Percentiles rank a stretch among this genome's conserved stretches.
Conservation (phyloP, 2,329 filamentous ascomycete species). For the Aspergillus flavus region DNA sequence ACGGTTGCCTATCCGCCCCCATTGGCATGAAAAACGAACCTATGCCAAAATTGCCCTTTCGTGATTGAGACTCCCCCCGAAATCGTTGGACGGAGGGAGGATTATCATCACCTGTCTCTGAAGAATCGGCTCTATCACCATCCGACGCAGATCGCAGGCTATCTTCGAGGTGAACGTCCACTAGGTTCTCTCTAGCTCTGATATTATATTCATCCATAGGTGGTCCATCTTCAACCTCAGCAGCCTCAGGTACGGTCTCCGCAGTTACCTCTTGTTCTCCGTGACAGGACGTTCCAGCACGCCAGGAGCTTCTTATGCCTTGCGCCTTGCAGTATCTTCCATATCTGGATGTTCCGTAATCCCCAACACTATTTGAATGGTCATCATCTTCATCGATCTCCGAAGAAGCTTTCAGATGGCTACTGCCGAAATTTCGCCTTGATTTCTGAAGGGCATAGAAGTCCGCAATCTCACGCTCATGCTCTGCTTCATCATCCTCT, state of each 20-base stretch:
- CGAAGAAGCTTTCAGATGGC: slow-evolving; percentile 80
- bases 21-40: slow-evolving; percentile 50
- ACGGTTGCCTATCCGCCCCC: slow-evolving; percentile 55
- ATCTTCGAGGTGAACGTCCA: slow-evolving; percentile 81
- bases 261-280: slow-evolving; percentile 42
- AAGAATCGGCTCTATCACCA: slow-evolving; percentile 44
- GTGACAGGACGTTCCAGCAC: slow-evolving; percentile 47
- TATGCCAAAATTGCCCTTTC: slow-evolving; percentile 38
- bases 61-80: slow-evolving; percentile 46
- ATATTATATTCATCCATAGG: slow-evolving; percentile 43
- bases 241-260: slow-evolving; percentile 36
- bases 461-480: slow-evolving; percentile 89
- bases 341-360: slow-evolving; percentile 38
- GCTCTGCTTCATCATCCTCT: slow-evolving; percentile 89
- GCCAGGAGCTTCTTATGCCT: slow-evolving; percentile 62
- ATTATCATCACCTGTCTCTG: slow-evolving; percentile 49
- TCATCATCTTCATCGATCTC: slow-evolving; percentile 76
- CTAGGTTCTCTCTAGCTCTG: slow-evolving; percentile 69
- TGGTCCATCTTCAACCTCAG: slow-evolving; percentile 38
- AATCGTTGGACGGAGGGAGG: slow-evolving; percentile 60
- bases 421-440: slow-evolving; percentile 81
- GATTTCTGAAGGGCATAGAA: slow-evolving; percentile 89
- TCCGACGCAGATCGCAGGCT: slow-evolving; percentile 53
- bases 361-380: slow-evolving; percentile 56
- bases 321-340: slow-evolving; percentile 46